Base-by-base conservation (phyloP, 768 basidiomycete genomes). In the Termitomyces sp. region DNA sequence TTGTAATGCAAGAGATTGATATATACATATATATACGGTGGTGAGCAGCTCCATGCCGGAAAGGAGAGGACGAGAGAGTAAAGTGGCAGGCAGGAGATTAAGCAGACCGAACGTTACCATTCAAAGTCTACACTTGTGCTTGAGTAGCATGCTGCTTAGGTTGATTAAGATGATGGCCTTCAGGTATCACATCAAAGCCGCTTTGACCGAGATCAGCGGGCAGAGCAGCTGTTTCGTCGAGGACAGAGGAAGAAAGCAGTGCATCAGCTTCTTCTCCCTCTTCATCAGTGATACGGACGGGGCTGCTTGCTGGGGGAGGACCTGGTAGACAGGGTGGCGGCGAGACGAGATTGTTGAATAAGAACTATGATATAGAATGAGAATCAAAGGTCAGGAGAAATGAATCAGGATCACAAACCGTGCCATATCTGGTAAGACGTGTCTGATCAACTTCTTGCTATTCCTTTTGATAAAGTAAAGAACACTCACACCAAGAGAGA, bases 321-420 rank as follows among this genome's bases (percentile, higher is more conserved):
- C 77, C 75, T 44, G 85, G 77, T 67, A 92, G 78, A 67, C 81
- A 80, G 4, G 84, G 75, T 8, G 92, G 90, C 12, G 74, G 69
- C 28, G 73, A 72, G 56, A 96, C 80, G 32, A 97, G 79, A 65
- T 88, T 86, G 74, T 97, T 97, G 77, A 95, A 98, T 43, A 94
- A 76, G 79, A 96, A 95, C 81, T 91, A 50, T 14, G n/a, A 54
- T 26, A 57, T 36, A 8, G 14, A 28, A 40, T 64, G 54, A 66
- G 56, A 33, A 24, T 49, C 47, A 55, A 52, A 49, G 52, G 30
- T 16, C 16, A 58, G 51, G 42, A 59, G n/a, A 54, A 57, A 26
- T 55, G 54, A 64, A 12, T 22, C 2, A 53, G 54, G 56, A 52
- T 18, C 56, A 73, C 77, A 69, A 61, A 91, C 89, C 67, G 93